Percentiles rank a stretch among this genome's conserved stretches.
Conservation (phyloP, 2,329 filamentous ascomycete species). For the Ceratocystis albifundus region DNA sequence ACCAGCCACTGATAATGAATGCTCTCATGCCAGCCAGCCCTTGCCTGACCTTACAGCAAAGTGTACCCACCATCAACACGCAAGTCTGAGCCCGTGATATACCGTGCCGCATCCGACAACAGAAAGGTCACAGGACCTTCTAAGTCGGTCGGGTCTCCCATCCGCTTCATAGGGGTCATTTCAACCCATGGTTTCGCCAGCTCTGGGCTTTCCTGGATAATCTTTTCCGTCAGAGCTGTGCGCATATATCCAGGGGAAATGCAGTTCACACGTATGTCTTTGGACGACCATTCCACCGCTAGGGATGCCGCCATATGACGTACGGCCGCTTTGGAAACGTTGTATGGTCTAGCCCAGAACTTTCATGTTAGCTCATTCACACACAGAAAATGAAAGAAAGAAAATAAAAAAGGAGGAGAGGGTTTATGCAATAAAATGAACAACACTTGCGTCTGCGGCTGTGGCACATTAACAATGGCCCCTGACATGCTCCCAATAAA, state of each 20-base stretch:
- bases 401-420: no score
- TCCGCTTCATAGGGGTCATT: conserved; percentile 83
- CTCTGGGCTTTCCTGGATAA: conserved; percentile 84
- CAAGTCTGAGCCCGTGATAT: conserved; percentile 62
- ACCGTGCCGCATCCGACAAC: conserved; percentile 64
- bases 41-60: conserved; percentile 30
- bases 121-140: conserved; percentile 89
- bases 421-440: no score
- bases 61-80: conserved; percentile 84
- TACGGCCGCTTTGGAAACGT: conserved; percentile 84
- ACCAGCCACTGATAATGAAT: background rate
- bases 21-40: background rate
- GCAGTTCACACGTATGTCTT: conserved; percentile 84
- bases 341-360: conserved; percentile 54
- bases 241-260: conserved; percentile 96
- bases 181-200: conserved; percentile 84
- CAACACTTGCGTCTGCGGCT: conserved; percentile 60
- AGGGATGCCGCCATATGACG: conserved; percentile 76
- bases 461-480: conserved; percentile 85
- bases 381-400: background rate
- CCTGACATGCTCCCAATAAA: conserved; percentile 95
- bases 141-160: conserved; percentile 82
- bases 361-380: background rate
- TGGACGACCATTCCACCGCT: conserved; percentile 85
- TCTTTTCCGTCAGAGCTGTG: conserved; percentile 87